A percentile compares a stretch with the other conserved stretches of the same genome.
phyloP scores from a whole-genome alignment of 495 filamentous ascomycete species.

The Niebla homalea region DNA sequence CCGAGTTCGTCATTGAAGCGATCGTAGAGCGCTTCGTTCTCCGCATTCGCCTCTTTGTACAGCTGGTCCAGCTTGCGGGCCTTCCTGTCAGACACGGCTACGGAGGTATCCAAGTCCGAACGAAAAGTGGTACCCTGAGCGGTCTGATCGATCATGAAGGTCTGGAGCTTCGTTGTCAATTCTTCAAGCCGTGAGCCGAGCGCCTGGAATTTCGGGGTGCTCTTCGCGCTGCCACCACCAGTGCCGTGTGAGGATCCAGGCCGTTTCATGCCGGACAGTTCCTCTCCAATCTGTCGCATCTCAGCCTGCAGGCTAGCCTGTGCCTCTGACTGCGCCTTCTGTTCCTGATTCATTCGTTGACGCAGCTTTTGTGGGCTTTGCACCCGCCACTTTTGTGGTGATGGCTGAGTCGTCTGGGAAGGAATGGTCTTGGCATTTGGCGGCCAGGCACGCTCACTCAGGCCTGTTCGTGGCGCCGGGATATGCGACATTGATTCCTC shows the following conservation, averaged over 20 bases:
- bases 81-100: conserved; percentile 61
- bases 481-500: conserved; percentile 39
- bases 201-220: conserved; percentile 1
- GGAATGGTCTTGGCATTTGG: conserved; percentile 24
- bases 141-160: conserved; percentile 47
- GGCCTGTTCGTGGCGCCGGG: conserved; percentile 33
- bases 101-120: conserved; percentile 52
- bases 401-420: conserved; percentile 23
- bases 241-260: conserved; percentile 3
- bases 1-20: conserved; percentile 83
- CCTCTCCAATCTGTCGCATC: conserved; percentile 67
- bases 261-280: conserved; percentile 53
- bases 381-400: conserved; percentile 58
- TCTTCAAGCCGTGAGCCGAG: conserved; percentile 11
- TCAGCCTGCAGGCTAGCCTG: conserved; percentile 61
- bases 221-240: not conserved
- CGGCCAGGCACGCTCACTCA: conserved; percentile 39
- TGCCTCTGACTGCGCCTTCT: conserved; percentile 53
- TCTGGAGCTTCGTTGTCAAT: conserved; percentile 19
- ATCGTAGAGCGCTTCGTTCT: conserved; percentile 90
- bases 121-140: conserved; percentile 47
- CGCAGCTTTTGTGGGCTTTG: conserved; percentile 88
- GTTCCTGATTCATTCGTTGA: conserved; percentile 73
- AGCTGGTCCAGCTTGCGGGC: conserved; percentile 76
- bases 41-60: conserved; percentile 75